A percentile compares a stretch with the other conserved stretches of the same genome.
These are phyloP conservation scores for Brassica hybrid DNA, from an alignment of 441 rosid genomes.

Conservation along the genomic window DNA sequence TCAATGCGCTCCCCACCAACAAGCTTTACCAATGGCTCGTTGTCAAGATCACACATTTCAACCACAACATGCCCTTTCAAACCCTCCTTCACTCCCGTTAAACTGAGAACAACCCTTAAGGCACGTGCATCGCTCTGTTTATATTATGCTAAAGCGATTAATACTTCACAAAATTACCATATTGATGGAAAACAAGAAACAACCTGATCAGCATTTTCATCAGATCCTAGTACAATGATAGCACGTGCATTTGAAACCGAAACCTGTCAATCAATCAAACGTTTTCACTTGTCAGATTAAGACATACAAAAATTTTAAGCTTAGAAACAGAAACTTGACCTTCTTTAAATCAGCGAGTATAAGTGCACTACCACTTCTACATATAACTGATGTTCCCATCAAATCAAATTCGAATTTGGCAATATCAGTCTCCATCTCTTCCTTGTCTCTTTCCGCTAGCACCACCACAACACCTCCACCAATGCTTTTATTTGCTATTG, in stretches of 20 bases:
- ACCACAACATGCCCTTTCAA: constrained; percentile 90
- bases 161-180: constrained; percentile 20
- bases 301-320: no score
- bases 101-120: constrained; percentile 90
- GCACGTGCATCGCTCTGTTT: constrained; percentile 92
- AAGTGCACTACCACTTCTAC: constrained; percentile 95
- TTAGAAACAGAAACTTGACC: constrained; percentile 42
- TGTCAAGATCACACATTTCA: constrained; percentile 96
- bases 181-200: constrained; percentile 26
- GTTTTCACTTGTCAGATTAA: no score
- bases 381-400: constrained; percentile 92
- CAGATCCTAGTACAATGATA: constrained; percentile 82
- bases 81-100: constrained; percentile 87
- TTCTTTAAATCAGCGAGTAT: constrained; percentile 90
- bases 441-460: constrained; percentile 90
- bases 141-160: constrained; percentile 28
- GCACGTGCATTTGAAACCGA: constrained; percentile 96
- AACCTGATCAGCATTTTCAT: constrained; percentile 98
- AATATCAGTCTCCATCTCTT: constrained; percentile 95
- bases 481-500: constrained; percentile 88
- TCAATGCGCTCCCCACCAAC: constrained; percentile 94
- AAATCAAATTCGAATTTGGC: constrained; percentile 89
- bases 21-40: constrained; percentile 96
- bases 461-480: constrained; percentile 94
- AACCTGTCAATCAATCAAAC: constrained; percentile 65